These are phyloP conservation scores for Didymella exigua DNA, from an alignment of 2,329 filamentous ascomycete genomes.

Conservation along the genomic window DNA sequence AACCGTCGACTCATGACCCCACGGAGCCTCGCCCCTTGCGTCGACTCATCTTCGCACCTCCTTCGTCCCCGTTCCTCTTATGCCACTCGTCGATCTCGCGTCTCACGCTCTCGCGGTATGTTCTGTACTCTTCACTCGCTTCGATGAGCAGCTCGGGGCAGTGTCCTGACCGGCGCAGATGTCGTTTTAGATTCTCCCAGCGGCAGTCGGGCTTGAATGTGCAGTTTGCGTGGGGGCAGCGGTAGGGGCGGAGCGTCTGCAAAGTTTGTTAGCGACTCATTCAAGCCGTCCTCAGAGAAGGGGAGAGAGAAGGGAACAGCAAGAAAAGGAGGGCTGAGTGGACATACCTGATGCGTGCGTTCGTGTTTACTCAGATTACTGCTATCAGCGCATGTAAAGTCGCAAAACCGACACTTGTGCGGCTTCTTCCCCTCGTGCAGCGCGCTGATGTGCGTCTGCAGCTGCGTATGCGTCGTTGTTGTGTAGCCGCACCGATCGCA, in stretches of 20 bases:
- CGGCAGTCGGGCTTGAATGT: slow-evolving; percentile 48
- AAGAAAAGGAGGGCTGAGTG: not conserved
- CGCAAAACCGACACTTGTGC: slow-evolving; percentile 47
- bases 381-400: slow-evolving; percentile 47
- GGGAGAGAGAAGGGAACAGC: not conserved
- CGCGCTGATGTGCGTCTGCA: slow-evolving; percentile 47
- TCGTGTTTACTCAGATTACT: slow-evolving; percentile 48
- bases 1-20: not conserved
- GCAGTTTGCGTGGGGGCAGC: slow-evolving; percentile 46
- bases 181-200: slow-evolving; percentile 49
- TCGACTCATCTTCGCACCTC: slow-evolving; percentile 23
- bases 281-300: not conserved
- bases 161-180: slow-evolving; percentile 45
- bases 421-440: slow-evolving; percentile 46
- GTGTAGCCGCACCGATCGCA: slow-evolving; percentile 47
- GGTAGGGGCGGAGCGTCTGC: slow-evolving; percentile 45
- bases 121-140: slow-evolving; percentile 40
- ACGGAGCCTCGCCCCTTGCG: slow-evolving; percentile 25
- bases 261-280: not conserved
- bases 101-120: slow-evolving; percentile 41
- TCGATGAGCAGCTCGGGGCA: slow-evolving; percentile 45
- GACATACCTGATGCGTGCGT: slow-evolving; percentile 42
- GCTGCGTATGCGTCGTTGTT: slow-evolving; percentile 48
- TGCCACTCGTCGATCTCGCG: slow-evolving; percentile 45
- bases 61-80: slow-evolving; percentile 34